A percentile compares a stretch with the other conserved stretches of the same genome.
phyloP scores from a whole-genome alignment of 139 green algal species.

The Chlamydomonas incerta region DNA sequence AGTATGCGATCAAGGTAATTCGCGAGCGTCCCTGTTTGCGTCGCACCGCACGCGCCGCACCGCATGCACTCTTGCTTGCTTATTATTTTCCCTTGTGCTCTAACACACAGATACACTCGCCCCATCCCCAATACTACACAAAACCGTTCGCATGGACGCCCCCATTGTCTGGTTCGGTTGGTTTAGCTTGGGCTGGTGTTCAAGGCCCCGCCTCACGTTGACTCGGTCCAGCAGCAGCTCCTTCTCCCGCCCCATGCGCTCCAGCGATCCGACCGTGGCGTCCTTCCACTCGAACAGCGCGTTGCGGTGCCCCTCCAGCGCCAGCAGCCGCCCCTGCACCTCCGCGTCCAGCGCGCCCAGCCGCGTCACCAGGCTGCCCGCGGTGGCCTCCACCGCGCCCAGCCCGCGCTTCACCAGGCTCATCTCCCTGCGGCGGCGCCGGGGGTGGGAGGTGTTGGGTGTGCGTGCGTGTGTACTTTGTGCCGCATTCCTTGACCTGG shows the following conservation, averaged over 20 bases:
- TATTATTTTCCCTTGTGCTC: too few species aligned
- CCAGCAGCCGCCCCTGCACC: background rate
- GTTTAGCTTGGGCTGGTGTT: background rate
- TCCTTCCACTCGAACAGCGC: background rate
- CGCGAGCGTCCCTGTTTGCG: too few species aligned
- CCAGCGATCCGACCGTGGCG: background rate
- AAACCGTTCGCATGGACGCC: too few species aligned
- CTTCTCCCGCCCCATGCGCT: background rate
- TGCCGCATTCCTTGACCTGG: too few species aligned
- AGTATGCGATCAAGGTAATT: too few species aligned
- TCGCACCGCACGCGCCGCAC: too few species aligned
- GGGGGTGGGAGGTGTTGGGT: too few species aligned
- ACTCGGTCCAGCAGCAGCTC: background rate
- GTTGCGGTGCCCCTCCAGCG: slow-evolving; percentile 1
- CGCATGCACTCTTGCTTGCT: too few species aligned
- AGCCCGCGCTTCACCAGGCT: slow-evolving; percentile 26
- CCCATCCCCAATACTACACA: too few species aligned
- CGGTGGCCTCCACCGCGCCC: background rate
- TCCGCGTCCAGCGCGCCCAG: background rate
- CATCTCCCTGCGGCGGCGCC: slow-evolving; percentile 10
- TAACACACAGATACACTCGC: too few species aligned
- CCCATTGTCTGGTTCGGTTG: too few species aligned
- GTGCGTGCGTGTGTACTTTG: too few species aligned
- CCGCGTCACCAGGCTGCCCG: background rate
- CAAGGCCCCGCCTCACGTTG: background rate